Percentiles rank a stretch among this genome's conserved stretches.
Evolutionary conservation across 1,284 basidiomycete species (phyloP).

Genomic region (Heterobasidion occidentale): DNA sequence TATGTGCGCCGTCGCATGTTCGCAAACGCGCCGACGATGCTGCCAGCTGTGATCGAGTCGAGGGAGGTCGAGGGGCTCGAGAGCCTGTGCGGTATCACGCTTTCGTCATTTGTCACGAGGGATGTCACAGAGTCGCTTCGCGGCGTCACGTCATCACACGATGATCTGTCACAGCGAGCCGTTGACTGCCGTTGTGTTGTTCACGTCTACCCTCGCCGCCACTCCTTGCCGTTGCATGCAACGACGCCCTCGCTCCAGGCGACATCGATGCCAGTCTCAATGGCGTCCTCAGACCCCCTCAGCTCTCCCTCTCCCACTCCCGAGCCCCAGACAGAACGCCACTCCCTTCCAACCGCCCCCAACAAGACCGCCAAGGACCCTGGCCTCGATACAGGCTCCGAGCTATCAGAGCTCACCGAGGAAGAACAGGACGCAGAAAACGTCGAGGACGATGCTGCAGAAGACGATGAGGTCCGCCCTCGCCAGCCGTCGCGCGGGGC

Average conservation of each 20-base stretch:
- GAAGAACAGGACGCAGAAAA: conserved; percentile 50
- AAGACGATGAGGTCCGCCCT: conserved; percentile 7
- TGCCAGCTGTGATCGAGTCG: no score
- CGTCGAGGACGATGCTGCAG: conserved; percentile 18
- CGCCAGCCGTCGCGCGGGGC: conserved; percentile 6
- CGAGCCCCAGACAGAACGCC: conserved; percentile 16
- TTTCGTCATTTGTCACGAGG: no score
- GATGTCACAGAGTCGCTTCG: no score
- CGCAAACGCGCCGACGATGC: no score
- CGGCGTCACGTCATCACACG: no score
- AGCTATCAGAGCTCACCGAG: conserved; percentile 73
- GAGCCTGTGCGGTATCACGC: no score
- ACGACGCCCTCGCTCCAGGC: neutral
- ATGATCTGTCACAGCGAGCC: no score
- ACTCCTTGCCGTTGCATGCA: neutral
- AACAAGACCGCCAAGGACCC: neutral
- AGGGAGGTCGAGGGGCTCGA: no score
- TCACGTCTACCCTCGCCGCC: no score
- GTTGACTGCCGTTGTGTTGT: no score
- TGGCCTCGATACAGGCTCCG: conserved; percentile 20
- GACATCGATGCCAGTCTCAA: conserved; percentile 21
- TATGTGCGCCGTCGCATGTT: no score
- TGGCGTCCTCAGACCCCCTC: conserved; percentile 53
- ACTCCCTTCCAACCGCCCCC: neutral
- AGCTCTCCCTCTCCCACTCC: conserved; percentile 50